A percentile compares a stretch with the other conserved stretches of the same genome.
phyloP scores from a whole-genome alignment of 257 asterid genomes.

The Coffea canephora region DNA sequence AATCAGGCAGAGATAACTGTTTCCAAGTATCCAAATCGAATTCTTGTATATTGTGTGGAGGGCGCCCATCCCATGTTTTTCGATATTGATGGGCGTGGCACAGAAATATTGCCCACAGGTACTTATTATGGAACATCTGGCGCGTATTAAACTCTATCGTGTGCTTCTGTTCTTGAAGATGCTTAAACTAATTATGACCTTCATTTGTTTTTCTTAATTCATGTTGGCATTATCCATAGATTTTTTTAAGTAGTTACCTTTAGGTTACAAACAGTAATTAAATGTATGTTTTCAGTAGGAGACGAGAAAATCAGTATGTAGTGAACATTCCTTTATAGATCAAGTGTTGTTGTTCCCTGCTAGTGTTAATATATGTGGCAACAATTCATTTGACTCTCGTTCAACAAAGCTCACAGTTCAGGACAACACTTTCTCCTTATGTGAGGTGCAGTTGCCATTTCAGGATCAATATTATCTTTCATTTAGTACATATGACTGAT shows the following conservation, averaged over 20 bases:
- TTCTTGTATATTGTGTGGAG: conserved; percentile 83
- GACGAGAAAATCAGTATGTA: neutral
- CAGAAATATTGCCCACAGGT: conserved; percentile 88
- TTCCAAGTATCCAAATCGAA: conserved; percentile 79
- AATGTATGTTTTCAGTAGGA: neutral
- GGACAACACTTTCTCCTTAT: neutral
- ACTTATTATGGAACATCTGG: conserved; percentile 19
- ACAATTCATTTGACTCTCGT: neutral
- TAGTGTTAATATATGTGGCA: too few relatives aligned
- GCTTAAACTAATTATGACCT: neutral
- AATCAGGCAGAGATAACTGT: conserved; percentile 71
- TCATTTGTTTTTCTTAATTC: neutral
- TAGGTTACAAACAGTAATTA: neutral
- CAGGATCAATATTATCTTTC: neutral
- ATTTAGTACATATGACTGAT: neutral
- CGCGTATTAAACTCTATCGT: neutral
- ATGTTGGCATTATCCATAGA: neutral
- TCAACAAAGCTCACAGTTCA: neutral
- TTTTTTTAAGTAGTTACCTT: neutral
- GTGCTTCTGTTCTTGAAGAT: neutral
- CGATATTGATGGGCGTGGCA: conserved; percentile 89
- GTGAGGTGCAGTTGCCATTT: neutral
- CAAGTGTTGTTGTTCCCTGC: neutral
- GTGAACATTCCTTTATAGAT: neutral
- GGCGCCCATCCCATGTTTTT: conserved; percentile 83